A percentile compares a stretch with the other conserved stretches of the same genome.
Conservation (phyloP, 225 moss, liverwort and hornwort species). For the Neckera pumila region DNA sequence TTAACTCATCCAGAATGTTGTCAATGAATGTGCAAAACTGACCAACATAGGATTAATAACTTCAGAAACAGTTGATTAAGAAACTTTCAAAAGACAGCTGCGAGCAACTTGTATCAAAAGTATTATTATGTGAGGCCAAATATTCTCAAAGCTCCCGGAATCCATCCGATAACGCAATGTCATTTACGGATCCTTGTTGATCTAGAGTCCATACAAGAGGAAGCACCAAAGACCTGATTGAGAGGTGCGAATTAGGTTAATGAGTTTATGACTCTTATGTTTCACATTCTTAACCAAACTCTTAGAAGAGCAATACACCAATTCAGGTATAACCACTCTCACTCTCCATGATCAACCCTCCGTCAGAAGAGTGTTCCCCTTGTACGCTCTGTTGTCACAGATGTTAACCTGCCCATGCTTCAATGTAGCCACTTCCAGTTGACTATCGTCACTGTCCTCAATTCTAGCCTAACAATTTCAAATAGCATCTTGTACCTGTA, state of each 20-base stretch:
- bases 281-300: conserved; percentile 5
- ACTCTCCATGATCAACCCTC: neutral
- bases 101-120: neutral
- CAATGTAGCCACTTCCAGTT: neutral
- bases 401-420: neutral
- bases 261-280: neutral
- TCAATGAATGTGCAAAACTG: neutral
- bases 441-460: neutral
- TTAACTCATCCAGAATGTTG: neutral
- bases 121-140: neutral
- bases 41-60: neutral
- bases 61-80: neutral
- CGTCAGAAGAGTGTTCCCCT: neutral
- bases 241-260: neutral
- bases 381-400: neutral
- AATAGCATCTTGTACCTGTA: neutral
- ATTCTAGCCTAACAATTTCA: neutral
- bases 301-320: neutral
- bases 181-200: neutral
- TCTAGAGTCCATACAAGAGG: neutral
- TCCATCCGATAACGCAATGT: neutral
- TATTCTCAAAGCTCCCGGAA: neutral
- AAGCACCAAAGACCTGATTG: neutral
- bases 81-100: neutral
- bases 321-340: neutral